Evolutionary conservation across 768 basidiomycete genomes (phyloP).

Genomic region (Amanita rubescens): DNA sequence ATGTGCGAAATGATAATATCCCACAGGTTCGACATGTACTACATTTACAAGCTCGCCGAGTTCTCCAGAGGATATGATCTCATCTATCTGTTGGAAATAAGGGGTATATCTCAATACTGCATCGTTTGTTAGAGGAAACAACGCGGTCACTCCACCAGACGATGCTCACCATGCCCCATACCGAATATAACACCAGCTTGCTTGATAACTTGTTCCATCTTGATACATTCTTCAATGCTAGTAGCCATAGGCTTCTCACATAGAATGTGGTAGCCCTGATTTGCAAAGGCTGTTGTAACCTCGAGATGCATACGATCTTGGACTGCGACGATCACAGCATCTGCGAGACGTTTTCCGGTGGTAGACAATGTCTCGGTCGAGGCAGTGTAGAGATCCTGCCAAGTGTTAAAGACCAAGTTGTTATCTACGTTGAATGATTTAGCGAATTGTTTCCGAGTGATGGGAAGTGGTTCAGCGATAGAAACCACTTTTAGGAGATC

Average conservation of each 20-base stretch:
- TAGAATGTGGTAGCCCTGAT: slow-evolving; percentile 80
- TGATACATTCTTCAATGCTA: slow-evolving; percentile 59
- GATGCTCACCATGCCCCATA: slow-evolving; percentile 71
- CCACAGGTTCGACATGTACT: slow-evolving; percentile 81
- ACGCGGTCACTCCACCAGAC: neutral
- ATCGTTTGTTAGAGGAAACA: neutral
- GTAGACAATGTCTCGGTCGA: slow-evolving; percentile 60
- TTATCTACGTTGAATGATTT: slow-evolving; percentile 49
- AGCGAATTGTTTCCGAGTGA: slow-evolving; percentile 54
- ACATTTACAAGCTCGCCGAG: slow-evolving; percentile 78
- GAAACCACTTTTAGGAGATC: slow-evolving; percentile 69
- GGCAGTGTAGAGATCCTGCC: slow-evolving; percentile 62
- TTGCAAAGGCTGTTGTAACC: slow-evolving; percentile 66
- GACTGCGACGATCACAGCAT: slow-evolving; percentile 75
- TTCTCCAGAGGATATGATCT: slow-evolving; percentile 59
- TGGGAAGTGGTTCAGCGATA: slow-evolving; percentile 75
- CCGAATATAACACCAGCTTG: slow-evolving; percentile 72
- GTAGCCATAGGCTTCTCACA: slow-evolving; percentile 95
- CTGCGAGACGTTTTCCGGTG: slow-evolving; percentile 65
- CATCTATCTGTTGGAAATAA: slow-evolving; percentile 63
- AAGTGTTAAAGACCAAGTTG: slow-evolving; percentile 64
- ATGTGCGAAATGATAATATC: slow-evolving; percentile 85
- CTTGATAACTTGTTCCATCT: slow-evolving; percentile 67
- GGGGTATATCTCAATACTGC: slow-evolving; percentile 84
- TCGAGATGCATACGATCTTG: slow-evolving; percentile 77